Percentiles rank a stretch among this genome's conserved stretches.
Conservation (phyloP, 2,329 filamentous ascomycete genomes). For the Cytospora paraplurivora region DNA sequence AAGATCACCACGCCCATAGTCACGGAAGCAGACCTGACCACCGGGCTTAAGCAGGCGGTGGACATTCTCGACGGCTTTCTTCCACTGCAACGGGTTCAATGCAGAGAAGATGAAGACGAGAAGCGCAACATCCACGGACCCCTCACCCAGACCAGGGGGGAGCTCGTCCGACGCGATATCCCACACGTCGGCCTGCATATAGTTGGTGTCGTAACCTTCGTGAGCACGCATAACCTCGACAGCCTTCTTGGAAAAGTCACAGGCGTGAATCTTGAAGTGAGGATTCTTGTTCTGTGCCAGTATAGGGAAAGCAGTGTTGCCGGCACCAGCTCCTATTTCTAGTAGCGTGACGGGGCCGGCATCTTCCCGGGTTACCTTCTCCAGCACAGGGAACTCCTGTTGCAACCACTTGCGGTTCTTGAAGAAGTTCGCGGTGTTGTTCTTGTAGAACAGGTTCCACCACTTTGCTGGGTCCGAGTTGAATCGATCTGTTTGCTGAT, state of each 20-base stretch:
- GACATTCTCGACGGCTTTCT: constrained; percentile 77
- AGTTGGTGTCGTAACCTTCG: constrained; percentile 69
- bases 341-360: constrained; percentile 73
- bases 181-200: constrained; percentile 92
- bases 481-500: constrained; percentile 65
- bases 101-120: constrained; percentile 99
- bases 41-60: constrained; percentile 84
- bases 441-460: constrained; percentile 99
- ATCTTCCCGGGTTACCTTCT: constrained; percentile 69
- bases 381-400: constrained; percentile 92
- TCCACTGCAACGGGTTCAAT: constrained; percentile 82
- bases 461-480: constrained; percentile 89
- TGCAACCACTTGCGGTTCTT: constrained; percentile 97
- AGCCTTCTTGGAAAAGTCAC: constrained; percentile 93
- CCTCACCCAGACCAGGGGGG: constrained; percentile 74
- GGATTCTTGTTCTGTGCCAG: constrained; percentile 82
- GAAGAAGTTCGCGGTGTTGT: constrained; percentile 97
- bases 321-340: constrained; percentile 92
- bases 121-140: constrained; percentile 86
- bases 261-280: constrained; percentile 82
- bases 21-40: constrained; percentile 90
- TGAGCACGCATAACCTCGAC: constrained; percentile 88
- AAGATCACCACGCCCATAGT: constrained; percentile 93
- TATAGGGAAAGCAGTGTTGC: constrained; percentile 94
- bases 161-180: constrained; percentile 75